Conservation (phyloP, 176 grass and related monocot species). For the Stipa capillata region DNA sequence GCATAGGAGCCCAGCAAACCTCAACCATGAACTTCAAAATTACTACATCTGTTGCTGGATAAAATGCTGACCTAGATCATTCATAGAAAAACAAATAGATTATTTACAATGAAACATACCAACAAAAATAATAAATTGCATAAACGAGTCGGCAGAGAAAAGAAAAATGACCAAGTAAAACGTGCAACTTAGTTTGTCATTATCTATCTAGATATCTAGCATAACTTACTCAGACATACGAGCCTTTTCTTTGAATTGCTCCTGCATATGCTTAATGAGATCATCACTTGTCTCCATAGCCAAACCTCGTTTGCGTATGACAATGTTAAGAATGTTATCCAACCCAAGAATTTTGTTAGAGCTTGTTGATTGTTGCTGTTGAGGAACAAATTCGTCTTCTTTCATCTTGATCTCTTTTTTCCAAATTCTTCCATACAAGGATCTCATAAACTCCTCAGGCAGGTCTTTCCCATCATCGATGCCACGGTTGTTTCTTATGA, state of each 20-base stretch:
- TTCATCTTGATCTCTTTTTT: slow-evolving; percentile 99
- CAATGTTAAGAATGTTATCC: slow-evolving; percentile 98
- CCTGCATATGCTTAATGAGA: slow-evolving; percentile 97
- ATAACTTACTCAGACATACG: slow-evolving; percentile 93
- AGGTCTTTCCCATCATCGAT: slow-evolving; percentile 98
- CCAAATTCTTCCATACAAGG: slow-evolving; percentile 88
- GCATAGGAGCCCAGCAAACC: slow-evolving; percentile 98
- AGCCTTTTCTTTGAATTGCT: slow-evolving; percentile 99
- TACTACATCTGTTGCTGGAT: slow-evolving; percentile 91
- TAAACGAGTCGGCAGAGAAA: background rate
- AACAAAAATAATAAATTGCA: background rate
- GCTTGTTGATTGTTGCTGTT: slow-evolving; percentile 71
- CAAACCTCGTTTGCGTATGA: slow-evolving; percentile 79
- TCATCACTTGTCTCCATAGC: slow-evolving; percentile 88
- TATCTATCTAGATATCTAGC: slow-evolving; percentile 4
- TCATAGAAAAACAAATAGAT: slow-evolving; percentile 25
- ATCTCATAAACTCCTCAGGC: slow-evolving; percentile 96
- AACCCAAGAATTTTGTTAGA: slow-evolving; percentile 96
- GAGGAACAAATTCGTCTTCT: slow-evolving; percentile 84
- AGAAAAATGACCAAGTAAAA: slow-evolving; percentile 17
- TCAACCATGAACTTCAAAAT: slow-evolving; percentile 98
- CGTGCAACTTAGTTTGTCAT: background rate
- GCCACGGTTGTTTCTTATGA: slow-evolving; percentile 94
- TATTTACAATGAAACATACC: slow-evolving; percentile 24
- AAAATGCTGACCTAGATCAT: slow-evolving; percentile 87